phyloP scores from a whole-genome alignment of 768 basidiomycete genomes.

The Podaxis sp. region DNA sequence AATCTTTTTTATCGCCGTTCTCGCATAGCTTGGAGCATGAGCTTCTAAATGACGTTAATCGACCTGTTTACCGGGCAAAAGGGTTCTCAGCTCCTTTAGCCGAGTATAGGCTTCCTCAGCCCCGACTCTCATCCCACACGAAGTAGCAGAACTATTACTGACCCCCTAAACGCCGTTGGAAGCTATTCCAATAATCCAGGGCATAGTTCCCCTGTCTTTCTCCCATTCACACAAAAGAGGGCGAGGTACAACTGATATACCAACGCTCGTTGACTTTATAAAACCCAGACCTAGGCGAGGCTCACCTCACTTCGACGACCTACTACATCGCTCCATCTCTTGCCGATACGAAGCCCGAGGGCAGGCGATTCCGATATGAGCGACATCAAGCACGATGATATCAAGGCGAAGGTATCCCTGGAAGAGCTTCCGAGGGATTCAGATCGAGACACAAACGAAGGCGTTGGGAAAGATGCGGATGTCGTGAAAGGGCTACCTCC shows the following conservation, averaged over 20 bases:
- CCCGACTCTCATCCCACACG: background rate
- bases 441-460: background rate
- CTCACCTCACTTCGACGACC: no score
- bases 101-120: background rate
- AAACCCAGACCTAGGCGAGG: no score
- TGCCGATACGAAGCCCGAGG: background rate
- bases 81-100: constrained; percentile 7
- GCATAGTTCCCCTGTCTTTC: background rate
- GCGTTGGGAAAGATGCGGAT: background rate
- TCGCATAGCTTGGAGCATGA: background rate
- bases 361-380: background rate
- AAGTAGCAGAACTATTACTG: background rate
- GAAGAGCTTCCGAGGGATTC: constrained; percentile 2
- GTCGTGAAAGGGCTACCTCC: background rate
- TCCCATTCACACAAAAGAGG: background rate
- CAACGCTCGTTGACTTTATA: background rate
- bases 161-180: background rate
- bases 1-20: no score
- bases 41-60: background rate
- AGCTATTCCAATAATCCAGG: background rate
- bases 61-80: background rate
- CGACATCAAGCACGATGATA: background rate
- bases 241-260: background rate
- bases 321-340: no score
- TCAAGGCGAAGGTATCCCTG: background rate